Conservation (phyloP, 345 rosid species). For the Ailanthus altissimus region DNA sequence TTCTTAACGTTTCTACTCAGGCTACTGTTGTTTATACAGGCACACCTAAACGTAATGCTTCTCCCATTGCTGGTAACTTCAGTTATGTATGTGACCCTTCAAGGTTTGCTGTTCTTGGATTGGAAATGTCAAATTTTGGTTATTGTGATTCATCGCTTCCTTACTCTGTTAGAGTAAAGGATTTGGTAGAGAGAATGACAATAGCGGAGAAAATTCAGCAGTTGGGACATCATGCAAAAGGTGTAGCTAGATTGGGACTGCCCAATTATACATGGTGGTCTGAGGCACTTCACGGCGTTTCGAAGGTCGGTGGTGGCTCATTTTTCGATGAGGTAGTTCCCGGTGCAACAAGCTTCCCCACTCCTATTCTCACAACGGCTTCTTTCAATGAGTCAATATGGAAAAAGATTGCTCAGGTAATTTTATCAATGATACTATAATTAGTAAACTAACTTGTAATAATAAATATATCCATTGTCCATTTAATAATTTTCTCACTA, state of each 20-base stretch:
- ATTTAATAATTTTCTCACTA: not conserved
- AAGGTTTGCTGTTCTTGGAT: slow-evolving; percentile 15
- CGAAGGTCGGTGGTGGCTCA: slow-evolving; percentile 40
- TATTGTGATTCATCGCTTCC: slow-evolving; percentile 38
- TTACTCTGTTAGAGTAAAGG: slow-evolving; percentile 33
- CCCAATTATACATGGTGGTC: slow-evolving; percentile 54
- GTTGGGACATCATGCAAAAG: slow-evolving; percentile 29
- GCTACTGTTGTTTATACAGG: too few relatives aligned
- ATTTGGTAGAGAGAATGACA: slow-evolving; percentile 38
- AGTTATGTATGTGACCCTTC: slow-evolving; percentile 34
- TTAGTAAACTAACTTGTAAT: too few relatives aligned
- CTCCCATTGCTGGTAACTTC: slow-evolving; percentile 15
- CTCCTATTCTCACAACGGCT: slow-evolving; percentile 37
- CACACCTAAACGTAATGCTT: too few relatives aligned
- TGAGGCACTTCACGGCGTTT: slow-evolving; percentile 51
- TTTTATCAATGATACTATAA: not conserved
- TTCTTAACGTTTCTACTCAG: not conserved
- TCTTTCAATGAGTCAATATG: slow-evolving; percentile 45
- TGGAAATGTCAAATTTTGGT: slow-evolving; percentile 20
- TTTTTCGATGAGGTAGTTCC: slow-evolving; percentile 34
- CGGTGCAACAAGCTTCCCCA: slow-evolving; percentile 48
- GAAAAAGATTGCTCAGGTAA: slow-evolving; percentile 47
- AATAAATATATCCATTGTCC: too few relatives aligned
- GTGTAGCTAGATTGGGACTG: slow-evolving; percentile 38
- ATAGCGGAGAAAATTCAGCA: slow-evolving; percentile 37